Conservation (phyloP, 1,284 basidiomycete species). For the Ustanciosporium gigantosporum region DNA sequence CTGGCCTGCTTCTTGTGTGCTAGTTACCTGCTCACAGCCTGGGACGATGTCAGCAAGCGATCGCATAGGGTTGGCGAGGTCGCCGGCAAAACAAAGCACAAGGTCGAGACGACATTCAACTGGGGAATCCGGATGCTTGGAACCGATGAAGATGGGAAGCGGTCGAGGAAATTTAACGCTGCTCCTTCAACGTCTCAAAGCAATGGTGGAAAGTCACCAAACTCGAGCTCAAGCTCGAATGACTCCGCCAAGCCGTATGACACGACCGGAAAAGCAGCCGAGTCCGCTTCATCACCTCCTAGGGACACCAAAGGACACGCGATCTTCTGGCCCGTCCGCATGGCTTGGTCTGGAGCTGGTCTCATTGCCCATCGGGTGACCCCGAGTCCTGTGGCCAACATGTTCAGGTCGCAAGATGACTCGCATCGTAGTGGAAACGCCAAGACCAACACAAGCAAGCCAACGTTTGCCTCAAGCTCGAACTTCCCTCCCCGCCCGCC, state of each 20-base stretch:
- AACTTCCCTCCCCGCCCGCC: conserved; percentile 47
- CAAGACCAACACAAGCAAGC: not conserved
- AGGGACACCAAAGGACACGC: conserved; percentile 5
- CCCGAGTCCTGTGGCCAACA: conserved; percentile 2
- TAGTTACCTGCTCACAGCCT: conserved; percentile 46
- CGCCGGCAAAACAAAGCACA: conserved; percentile 21
- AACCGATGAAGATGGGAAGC: not conserved
- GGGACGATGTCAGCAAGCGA: conserved; percentile 43
- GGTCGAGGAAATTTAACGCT: no score
- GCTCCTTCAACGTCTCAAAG: not conserved
- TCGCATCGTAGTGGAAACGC: not conserved
- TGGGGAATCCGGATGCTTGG: conserved; percentile 42
- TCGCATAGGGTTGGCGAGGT: conserved; percentile 26
- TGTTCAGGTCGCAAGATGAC: not conserved
- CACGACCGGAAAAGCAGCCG: not conserved
- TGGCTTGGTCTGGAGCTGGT: conserved; percentile 15
- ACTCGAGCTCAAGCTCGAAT: not conserved
- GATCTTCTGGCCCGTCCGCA: conserved; percentile 19
- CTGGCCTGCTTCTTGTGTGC: conserved; percentile 41
- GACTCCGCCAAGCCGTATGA: not conserved
- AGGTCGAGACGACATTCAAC: conserved; percentile 23
- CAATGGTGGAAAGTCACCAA: not conserved
- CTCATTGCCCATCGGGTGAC: conserved; percentile 11
- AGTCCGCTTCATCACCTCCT: no score
- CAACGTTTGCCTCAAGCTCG: conserved; percentile 2